Evolutionary conservation across 169 alveolate genomes (phyloP), one percentile per base, ranked within the genome.

Genomic region (Plasmodium gallinaceum): DNA sequence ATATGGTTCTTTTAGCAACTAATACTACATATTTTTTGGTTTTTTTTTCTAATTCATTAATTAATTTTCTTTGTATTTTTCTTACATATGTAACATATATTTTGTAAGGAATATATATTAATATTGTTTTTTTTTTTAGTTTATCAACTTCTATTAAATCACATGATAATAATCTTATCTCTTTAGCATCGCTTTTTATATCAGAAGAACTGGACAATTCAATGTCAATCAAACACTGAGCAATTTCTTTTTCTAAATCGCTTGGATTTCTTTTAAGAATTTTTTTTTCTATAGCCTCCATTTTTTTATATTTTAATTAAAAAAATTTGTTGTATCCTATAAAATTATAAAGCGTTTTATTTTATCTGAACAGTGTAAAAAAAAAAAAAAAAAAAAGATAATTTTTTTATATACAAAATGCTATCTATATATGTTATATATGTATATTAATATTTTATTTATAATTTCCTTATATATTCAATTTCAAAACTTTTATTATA

Each of bases 11-110:
- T 90, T 94, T 96, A 61, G 98, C 98, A 26, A 97, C 93, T 61
- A 98, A 92, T 48, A 97, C 98, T 54, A 98, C 99, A 75, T 97
- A 98, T 91, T 96, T 95, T 91, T 97, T 97, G 92, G 98, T 95
- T 92, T 97, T 97, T 95, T 96, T 96, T 93, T 97, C 99, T 62
- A 98, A 95, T 75, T 98, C 99, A 86, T 94, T 93, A 46, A 97
- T 93, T 61, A 98, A 95, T 71, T 98, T 88, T 26, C 97, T 97
- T 68, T 97, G 99, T 43, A 97, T 93, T 75, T 95, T 95, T 74
- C 97, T 93, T 52, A 97, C 98, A 71, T 95, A 92, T 62, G 93
- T 94, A 73, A 85, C 88, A 74, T 96, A 97, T 32, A 94, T 93
- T 43, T 97, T 88, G 92, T 97, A 95, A 52, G 98, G 99, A 12